Conservation (phyloP, 2,329 filamentous ascomycete species). For the Clonostachys sp. region DNA sequence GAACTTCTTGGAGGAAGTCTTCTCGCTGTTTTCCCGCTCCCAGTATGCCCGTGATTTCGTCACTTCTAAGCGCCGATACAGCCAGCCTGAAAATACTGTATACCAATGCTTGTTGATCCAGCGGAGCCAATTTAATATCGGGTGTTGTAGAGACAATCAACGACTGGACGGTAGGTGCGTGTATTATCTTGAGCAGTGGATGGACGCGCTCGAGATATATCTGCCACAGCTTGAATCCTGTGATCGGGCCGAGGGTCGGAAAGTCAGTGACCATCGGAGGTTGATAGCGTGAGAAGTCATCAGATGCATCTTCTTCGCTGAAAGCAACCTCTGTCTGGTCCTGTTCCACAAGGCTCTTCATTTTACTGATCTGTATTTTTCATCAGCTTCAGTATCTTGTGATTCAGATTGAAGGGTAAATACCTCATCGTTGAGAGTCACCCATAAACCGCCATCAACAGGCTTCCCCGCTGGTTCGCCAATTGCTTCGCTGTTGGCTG, state of each 20-base stretch:
- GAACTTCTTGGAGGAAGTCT: slow-evolving; percentile 37
- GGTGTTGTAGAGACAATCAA: slow-evolving; percentile 58
- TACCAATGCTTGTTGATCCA: slow-evolving; percentile 57
- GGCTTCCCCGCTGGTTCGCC: slow-evolving; percentile 33
- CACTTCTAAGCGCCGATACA: slow-evolving; percentile 45
- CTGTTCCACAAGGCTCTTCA: slow-evolving; percentile 51
- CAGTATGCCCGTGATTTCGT: slow-evolving; percentile 50
- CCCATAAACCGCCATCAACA: slow-evolving; percentile 48
- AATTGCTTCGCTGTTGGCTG: slow-evolving; percentile 25
- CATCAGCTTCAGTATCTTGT: slow-evolving; percentile 38
- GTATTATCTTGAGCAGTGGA: slow-evolving; percentile 67
- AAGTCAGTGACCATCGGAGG: neutral
- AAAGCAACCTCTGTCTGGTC: slow-evolving; percentile 35
- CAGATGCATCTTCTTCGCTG: neutral
- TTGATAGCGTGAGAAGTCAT: neutral
- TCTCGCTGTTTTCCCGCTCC: slow-evolving; percentile 42
- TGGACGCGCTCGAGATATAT: slow-evolving; percentile 70
- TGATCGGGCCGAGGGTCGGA: slow-evolving; percentile 57
- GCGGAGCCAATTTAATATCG: slow-evolving; percentile 48
- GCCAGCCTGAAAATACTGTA: slow-evolving; percentile 63
- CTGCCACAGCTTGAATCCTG: slow-evolving; percentile 71
- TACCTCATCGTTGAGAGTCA: slow-evolving; percentile 53
- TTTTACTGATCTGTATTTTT: slow-evolving; percentile 14
- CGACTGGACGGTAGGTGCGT: slow-evolving; percentile 64
- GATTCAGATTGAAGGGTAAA: neutral